Percentiles rank a stretch among this genome's conserved stretches.
These are phyloP conservation scores for Colletotrichum filicis DNA, from an alignment of 2,329 filamentous ascomycete species.

Conservation along the genomic window DNA sequence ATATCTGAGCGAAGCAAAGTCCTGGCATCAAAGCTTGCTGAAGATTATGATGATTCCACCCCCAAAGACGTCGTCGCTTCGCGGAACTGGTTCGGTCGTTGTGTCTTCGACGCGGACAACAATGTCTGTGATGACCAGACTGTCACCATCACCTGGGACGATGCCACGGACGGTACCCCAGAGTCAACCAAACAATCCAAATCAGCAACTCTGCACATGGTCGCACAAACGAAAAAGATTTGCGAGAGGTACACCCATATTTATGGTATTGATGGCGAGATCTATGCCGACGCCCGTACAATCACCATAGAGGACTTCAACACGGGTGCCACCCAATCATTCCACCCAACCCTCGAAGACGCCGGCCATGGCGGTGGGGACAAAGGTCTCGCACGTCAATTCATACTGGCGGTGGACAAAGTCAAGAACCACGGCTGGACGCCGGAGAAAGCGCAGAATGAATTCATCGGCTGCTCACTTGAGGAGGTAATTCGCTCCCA, in stretches of 20 bases:
- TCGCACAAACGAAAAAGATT: conserved; percentile 86
- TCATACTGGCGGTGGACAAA: conserved; percentile 82
- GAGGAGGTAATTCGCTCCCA: conserved; percentile 92
- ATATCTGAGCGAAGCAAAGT: conserved; percentile 51
- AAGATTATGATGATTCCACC: conserved; percentile 64
- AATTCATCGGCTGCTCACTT: conserved; percentile 82
- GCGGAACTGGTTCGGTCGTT: conserved; percentile 88
- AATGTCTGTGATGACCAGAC: conserved; percentile 93
- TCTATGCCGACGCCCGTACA: conserved; percentile 82
- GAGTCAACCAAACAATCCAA: conserved; percentile 59
- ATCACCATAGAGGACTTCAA: conserved; percentile 76
- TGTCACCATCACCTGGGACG: conserved; percentile 89
- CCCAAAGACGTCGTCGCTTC: conserved; percentile 58
- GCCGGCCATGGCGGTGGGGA: conserved; percentile 35
- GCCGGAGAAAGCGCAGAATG: conserved; percentile 77
- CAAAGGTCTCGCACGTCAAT: conserved; percentile 77
- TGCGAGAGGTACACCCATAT: conserved; percentile 87
- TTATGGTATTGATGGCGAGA: conserved; percentile 88
- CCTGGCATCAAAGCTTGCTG: conserved; percentile 55
- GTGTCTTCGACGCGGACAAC: conserved; percentile 93
- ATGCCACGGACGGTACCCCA: conserved; percentile 58
- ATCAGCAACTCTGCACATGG: conserved; percentile 93
- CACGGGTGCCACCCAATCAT: conserved; percentile 28
- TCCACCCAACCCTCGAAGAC: conserved; percentile 34
- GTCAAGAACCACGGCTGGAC: conserved; percentile 78